Conservation (phyloP, 768 basidiomycete species). For the Boletus sp. region DNA sequence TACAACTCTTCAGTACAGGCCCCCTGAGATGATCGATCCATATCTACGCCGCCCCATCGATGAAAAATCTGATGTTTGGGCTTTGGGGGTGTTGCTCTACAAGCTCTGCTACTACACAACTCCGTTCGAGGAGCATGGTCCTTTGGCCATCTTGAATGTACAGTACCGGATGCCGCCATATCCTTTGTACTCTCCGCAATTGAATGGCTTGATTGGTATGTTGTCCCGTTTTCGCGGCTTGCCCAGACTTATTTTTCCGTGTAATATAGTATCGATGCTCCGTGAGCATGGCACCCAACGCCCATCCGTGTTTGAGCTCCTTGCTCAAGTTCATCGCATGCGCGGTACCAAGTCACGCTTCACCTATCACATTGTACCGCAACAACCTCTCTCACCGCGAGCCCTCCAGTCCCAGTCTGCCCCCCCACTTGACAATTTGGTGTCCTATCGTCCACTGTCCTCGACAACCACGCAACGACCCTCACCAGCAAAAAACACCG, state of each 20-base stretch:
- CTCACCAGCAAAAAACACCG: constrained; percentile 38
- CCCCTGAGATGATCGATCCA: constrained; percentile 98
- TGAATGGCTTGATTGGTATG: constrained; percentile 81
- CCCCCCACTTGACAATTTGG: constrained; percentile 36
- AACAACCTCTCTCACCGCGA: constrained; percentile 46
- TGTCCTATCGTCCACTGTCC: constrained; percentile 36
- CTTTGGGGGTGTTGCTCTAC: constrained; percentile 92
- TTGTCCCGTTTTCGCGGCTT: constrained; percentile 16
- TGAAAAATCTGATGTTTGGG: constrained; percentile 98
- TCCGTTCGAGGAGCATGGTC: constrained; percentile 97
- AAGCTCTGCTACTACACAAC: constrained; percentile 99
- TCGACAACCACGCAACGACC: constrained; percentile 16
- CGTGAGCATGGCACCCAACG: constrained; percentile 85
- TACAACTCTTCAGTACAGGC: constrained; percentile 95
- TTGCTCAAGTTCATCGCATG: constrained; percentile 77
- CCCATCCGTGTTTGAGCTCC: constrained; percentile 84
- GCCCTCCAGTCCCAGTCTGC: constrained; percentile 28
- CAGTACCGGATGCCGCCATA: constrained; percentile 91
- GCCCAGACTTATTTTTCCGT: constrained; percentile 8
- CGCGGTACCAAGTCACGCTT: constrained; percentile 84
- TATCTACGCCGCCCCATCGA: constrained; percentile 80
- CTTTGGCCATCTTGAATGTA: constrained; percentile 93
- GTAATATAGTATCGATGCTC: constrained; percentile 75
- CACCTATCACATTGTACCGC: constrained; percentile 56
- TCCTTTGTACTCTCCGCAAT: constrained; percentile 77